phyloP scores from a whole-genome alignment of 805 yeast genomes.

The Ogataea salicorniae region DNA sequence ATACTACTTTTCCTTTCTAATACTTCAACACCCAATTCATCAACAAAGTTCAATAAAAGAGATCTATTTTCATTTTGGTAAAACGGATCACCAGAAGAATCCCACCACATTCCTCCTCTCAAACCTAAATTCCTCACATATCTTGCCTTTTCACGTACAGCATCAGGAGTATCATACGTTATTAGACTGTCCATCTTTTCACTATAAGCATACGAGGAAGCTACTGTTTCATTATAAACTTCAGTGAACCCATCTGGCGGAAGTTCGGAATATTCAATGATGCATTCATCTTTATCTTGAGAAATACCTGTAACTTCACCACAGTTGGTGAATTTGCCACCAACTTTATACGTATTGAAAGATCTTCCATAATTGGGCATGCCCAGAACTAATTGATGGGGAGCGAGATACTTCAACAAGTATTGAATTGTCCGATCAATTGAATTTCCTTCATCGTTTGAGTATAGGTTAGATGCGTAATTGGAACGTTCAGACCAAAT shows the following conservation, averaged over 20 bases:
- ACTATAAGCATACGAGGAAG: slow-evolving; percentile 52
- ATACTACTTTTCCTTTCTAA: background rate
- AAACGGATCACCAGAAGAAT: slow-evolving; percentile 67
- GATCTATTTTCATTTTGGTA: slow-evolving; percentile 31
- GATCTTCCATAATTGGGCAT: slow-evolving; percentile 80
- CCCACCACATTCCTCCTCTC: slow-evolving; percentile 97
- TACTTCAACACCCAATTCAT: slow-evolving; percentile 27
- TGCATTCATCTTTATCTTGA: slow-evolving; percentile 17
- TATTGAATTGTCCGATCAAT: slow-evolving; percentile 40
- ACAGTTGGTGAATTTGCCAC: slow-evolving; percentile 16
- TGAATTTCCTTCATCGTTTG: slow-evolving; percentile 20
- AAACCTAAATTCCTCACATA: slow-evolving; percentile 45
- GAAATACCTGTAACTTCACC: slow-evolving; percentile 10
- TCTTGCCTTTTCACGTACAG: slow-evolving; percentile 52
- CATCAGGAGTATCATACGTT: slow-evolving; percentile 60
- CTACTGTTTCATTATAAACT: slow-evolving; percentile 44
- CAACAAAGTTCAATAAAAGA: slow-evolving; percentile 42
- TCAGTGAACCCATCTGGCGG: slow-evolving; percentile 34
- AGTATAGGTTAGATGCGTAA: slow-evolving; percentile 66
- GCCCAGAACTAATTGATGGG: slow-evolving; percentile 61
- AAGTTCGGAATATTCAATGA: slow-evolving; percentile 16
- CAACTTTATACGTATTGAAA: slow-evolving; percentile 12
- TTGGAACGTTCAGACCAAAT: slow-evolving; percentile 60
- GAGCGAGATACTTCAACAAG: slow-evolving; percentile 18
- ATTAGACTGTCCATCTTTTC: slow-evolving; percentile 36